phyloP scores from a whole-genome alignment of 495 filamentous ascomycete genomes.

The Penicillium crystallinum region DNA sequence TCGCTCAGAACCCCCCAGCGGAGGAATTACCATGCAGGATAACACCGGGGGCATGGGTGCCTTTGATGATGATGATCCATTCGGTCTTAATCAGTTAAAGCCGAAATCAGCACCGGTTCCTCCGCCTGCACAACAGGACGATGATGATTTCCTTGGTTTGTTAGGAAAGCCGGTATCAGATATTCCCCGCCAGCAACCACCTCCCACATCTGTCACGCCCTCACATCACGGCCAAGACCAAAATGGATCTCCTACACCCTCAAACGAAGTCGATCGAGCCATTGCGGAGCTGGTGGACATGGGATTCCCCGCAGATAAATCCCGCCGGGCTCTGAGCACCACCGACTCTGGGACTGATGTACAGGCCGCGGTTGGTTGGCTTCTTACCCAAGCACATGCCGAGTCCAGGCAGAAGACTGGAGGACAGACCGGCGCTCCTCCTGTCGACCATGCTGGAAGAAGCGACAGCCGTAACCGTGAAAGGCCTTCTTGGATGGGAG shows the following conservation, averaged over 20 bases:
- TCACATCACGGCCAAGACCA: conserved; percentile 42
- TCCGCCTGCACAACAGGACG: conserved; percentile 37
- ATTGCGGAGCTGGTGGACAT: conserved; percentile 92
- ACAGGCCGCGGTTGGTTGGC: conserved; percentile 81
- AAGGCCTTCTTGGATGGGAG: conserved; percentile 35
- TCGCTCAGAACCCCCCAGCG: conserved; percentile 15
- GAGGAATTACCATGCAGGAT: conserved; percentile 20
- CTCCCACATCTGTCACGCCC: conserved; percentile 36
- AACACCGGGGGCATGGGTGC: conserved; percentile 16
- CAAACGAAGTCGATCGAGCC: conserved; percentile 69
- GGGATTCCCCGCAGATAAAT: conserved; percentile 81
- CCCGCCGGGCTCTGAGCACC: conserved; percentile 68
- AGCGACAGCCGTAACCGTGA: conserved; percentile 36
- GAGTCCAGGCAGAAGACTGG: conserved; percentile 57
- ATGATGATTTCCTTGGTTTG: conserved; percentile 86
- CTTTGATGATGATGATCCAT: conserved; percentile 70
- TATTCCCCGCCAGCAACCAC: conserved; percentile 44
- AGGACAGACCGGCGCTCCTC: conserved; percentile 27
- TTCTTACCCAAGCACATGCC: conserved; percentile 85
- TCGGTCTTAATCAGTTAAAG: conserved; percentile 70
- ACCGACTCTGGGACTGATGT: conserved; percentile 77
- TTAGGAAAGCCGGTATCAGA: conserved; percentile 84
- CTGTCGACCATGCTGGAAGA: conserved; percentile 31
- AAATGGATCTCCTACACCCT: conserved; percentile 28
- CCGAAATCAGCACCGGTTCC: conserved; percentile 34